A percentile compares a stretch with the other conserved stretches of the same genome.
These are phyloP conservation scores for Udeniomyces megalosporus DNA, from an alignment of 768 basidiomycete species.

Conservation along the genomic window DNA sequence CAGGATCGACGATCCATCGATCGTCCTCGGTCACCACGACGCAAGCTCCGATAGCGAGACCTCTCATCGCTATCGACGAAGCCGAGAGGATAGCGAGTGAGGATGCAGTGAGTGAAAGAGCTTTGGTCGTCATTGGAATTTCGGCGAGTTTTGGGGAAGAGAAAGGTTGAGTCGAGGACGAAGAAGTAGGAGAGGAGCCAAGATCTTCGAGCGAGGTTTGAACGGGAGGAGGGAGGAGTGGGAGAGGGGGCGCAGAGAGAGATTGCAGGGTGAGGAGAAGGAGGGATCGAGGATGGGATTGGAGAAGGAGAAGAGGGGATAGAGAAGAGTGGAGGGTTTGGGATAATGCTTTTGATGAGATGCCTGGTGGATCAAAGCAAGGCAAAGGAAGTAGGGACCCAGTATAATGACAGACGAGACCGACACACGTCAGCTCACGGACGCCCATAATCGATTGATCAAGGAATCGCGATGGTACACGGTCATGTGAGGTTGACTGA, in stretches of 20 bases:
- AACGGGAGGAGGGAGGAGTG: constrained; percentile 8
- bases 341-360: constrained; percentile 47
- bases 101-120: constrained; percentile 41
- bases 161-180: constrained; percentile 1
- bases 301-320: constrained; percentile 47
- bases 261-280: constrained; percentile 64
- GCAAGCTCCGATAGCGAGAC: constrained; percentile 4
- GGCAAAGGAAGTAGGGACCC: neutral
- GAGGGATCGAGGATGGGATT: constrained; percentile 52
- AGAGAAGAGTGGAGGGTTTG: constrained; percentile 43
- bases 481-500: constrained; percentile 11
- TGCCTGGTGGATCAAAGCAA: constrained; percentile 34
- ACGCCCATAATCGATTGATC: too few species aligned
- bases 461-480: neutral
- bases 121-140: constrained; percentile 20
- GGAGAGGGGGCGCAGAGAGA: constrained; percentile 29
- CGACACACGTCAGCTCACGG: neutral
- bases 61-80: constrained; percentile 5
- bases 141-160: neutral
- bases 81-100: constrained; percentile 9
- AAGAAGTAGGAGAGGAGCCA: constrained; percentile 15
- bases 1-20: constrained; percentile 5
- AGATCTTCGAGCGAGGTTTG: neutral
- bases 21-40: neutral
- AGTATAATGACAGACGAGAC: neutral